Evolutionary conservation across 805 yeast species (phyloP).

Genomic region (Kodamaea lidongshanica): DNA sequence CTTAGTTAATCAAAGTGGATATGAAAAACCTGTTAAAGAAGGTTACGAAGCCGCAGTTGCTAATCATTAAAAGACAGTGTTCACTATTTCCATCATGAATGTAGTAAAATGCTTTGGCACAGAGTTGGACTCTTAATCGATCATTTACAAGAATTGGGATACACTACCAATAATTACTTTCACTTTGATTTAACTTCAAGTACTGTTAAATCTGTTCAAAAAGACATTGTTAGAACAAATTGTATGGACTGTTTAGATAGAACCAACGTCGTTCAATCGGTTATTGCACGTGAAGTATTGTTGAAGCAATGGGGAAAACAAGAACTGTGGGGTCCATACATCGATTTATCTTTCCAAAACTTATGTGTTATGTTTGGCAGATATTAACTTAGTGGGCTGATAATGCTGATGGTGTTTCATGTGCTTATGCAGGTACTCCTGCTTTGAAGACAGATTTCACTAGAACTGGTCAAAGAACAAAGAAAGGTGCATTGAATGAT

Average conservation of each 20-base stretch:
- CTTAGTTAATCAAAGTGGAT: conserved; percentile 83
- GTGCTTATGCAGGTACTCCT: conserved; percentile 92
- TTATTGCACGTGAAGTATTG: conserved; percentile 77
- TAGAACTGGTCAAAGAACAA: conserved; percentile 87
- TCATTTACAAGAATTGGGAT: conserved; percentile 56
- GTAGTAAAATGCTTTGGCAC: conserved; percentile 92
- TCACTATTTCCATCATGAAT: conserved; percentile 92
- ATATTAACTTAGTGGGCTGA: no score
- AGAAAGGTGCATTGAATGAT: conserved; percentile 77
- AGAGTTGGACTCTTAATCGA: conserved; percentile 77
- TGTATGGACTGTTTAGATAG: conserved; percentile 98
- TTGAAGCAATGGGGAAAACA: conserved; percentile 72
- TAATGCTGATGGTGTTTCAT: conserved; percentile 90
- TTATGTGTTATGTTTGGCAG: no score
- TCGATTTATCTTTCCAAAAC: conserved; percentile 69
- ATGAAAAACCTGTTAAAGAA: conserved; percentile 82
- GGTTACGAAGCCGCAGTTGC: conserved; percentile 75
- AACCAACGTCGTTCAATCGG: conserved; percentile 92
- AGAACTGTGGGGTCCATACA: conserved; percentile 47
- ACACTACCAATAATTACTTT: conserved; percentile 61
- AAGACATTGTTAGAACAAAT: conserved; percentile 79
- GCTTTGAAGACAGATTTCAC: conserved; percentile 97
- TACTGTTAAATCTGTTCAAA: conserved; percentile 42
- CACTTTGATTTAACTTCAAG: conserved; percentile 40
- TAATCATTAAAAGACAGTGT: conserved; percentile 46